Conservation (phyloP, 2,329 filamentous ascomycete genomes). For the Ceratocystis cubensis region DNA sequence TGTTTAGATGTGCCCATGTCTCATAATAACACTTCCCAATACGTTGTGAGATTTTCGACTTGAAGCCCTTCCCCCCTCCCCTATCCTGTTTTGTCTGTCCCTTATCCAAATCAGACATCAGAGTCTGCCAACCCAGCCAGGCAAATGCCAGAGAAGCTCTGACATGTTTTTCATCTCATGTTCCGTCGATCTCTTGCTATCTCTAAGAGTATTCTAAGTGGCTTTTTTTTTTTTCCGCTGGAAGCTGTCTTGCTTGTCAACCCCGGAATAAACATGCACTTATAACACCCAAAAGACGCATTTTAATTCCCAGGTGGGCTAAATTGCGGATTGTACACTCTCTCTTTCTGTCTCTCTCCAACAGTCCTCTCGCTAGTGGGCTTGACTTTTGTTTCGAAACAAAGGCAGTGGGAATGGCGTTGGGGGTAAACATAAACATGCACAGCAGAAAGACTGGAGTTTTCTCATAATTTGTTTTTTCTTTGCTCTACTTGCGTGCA, state of each 20-base stretch:
- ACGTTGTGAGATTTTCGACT: neutral
- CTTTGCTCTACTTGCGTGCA: neutral
- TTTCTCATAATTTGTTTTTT: neutral
- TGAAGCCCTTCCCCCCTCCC: neutral
- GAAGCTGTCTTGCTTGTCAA: neutral
- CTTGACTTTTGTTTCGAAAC: neutral
- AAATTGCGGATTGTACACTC: neutral
- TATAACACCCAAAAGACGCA: neutral
- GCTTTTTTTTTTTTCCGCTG: neutral
- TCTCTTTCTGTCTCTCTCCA: no score
- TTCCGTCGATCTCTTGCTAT: slow-evolving; percentile 4
- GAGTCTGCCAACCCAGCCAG: neutral
- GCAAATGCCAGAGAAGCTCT: slow-evolving; percentile 3
- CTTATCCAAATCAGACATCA: neutral
- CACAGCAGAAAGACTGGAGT: neutral
- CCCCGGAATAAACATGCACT: neutral
- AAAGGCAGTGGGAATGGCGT: neutral
- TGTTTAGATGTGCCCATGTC: slow-evolving; percentile 1
- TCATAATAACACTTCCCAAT: slow-evolving; percentile 4
- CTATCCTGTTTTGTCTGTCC: neutral
- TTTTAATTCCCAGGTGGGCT: neutral
- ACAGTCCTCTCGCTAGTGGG: neutral
- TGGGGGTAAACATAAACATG: neutral
- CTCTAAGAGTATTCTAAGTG: neutral
- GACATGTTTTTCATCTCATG: slow-evolving; percentile 7